phyloP scores from a whole-genome alignment of 2,329 filamentous ascomycete genomes.

The Penicillium brasilianum region DNA sequence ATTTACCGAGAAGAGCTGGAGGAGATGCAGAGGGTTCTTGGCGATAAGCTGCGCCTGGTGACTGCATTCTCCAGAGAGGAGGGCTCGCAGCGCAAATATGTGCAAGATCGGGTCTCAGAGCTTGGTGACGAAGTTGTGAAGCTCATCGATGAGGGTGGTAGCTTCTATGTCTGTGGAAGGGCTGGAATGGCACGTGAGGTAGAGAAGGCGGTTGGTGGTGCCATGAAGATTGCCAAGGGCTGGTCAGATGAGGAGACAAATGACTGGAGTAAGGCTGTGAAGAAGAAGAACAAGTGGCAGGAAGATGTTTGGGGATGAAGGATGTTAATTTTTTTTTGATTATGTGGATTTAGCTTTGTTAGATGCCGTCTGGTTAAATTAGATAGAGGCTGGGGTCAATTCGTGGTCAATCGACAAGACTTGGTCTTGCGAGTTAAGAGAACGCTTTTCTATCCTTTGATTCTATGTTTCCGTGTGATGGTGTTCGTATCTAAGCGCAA shows the following conservation, averaged over 20 bases:
- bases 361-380: not conserved
- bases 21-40: slow-evolving; percentile 28
- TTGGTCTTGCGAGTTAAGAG: too few relatives aligned
- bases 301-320: slow-evolving; percentile 56
- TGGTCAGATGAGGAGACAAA: slow-evolving; percentile 50
- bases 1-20: slow-evolving; percentile 42
- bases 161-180: slow-evolving; percentile 49
- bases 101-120: slow-evolving; percentile 47
- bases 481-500: not conserved
- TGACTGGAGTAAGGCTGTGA: slow-evolving; percentile 55
- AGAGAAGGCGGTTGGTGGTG: slow-evolving; percentile 44
- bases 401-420: not conserved
- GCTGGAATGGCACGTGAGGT: slow-evolving; percentile 51
- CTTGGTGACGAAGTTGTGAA: slow-evolving; percentile 36
- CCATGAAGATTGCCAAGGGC: slow-evolving; percentile 41
- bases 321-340: too few relatives aligned
- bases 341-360: not conserved
- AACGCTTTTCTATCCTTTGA: too few relatives aligned
- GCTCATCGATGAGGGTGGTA: slow-evolving; percentile 46
- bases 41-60: slow-evolving; percentile 26
- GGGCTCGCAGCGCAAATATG: slow-evolving; percentile 37
- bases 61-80: slow-evolving; percentile 37
- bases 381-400: not conserved
- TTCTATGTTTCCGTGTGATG: too few relatives aligned
- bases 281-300: slow-evolving; percentile 58